Base-by-base conservation (phyloP, 352 stramenopile species). In the Phytophthora tentaculata region DNA sequence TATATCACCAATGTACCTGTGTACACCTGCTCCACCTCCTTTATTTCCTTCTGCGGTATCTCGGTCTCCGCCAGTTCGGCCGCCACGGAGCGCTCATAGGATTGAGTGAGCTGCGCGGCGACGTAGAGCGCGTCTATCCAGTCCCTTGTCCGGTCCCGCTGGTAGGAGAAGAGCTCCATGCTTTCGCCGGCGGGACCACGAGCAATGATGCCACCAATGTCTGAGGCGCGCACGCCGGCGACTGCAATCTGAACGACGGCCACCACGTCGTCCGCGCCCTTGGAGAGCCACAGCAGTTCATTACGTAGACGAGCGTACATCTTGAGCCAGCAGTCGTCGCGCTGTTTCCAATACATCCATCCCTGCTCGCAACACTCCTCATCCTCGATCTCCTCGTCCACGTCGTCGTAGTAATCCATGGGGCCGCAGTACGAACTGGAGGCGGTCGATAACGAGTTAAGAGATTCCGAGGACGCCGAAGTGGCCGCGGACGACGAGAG, bases 311-410 rank as follows among this genome's bases (percentile, higher is more conserved):
- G 81, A 51, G 78, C 83, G 68, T 81, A 91, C 54, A 93, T 85
- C 68, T 93, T 93, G 59, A 87, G 81, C 85, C 85, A 93, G 73
- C 77, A 89, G 56, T 83, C 71, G 43, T 49, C 53, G 54, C 82
- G 79, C 55, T 77, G 83, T 45, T 83, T 83, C 85, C 85, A 93
- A 75, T 91, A 93, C 76, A 91, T 89, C 85, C 85, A 93, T 37
- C 78, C 83, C 48, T 87, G 70, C 43, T 77, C 59, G 17, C 49
- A 72, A 53, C 72, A 80, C 47, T 74, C 56, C 28, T 72, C 23
- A 16, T 54, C 23, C 53, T 79, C 60, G 2, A 64, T 8, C 44
- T 79, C 58, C 26, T 69, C 57, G 3, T 76, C 71, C 23, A 60
- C 14, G 20, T 69, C 67, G 44, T 76, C 72, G 45, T 73, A 64